Base-by-base conservation (phyloP, 805 yeast species). In the Blastobotrys muscicola region DNA sequence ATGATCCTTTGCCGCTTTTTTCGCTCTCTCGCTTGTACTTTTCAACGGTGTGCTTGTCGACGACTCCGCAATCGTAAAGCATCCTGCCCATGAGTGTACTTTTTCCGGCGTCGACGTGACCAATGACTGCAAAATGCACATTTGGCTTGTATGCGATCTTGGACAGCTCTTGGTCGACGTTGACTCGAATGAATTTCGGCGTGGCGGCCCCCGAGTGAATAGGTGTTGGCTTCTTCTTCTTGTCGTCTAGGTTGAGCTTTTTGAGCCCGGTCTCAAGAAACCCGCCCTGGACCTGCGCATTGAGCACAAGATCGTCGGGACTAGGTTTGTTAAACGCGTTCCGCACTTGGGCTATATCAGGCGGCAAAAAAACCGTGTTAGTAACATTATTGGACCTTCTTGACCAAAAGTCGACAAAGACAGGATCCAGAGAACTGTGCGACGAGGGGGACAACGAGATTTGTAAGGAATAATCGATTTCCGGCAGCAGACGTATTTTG, bases 31-130 rank as follows among this genome's bases (percentile, higher is more conserved):
- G 74, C 35, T 77, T 72, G 42, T 77, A 65, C 52, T 77, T 80
- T 53, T 78, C 75, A 9, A 82, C 69, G 1, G 81, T 74, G 41
- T 77, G 75, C 32, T 78, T 71, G 53, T 80, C 82, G 4, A 84
- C 78, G 2, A 78, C 77, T 6, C 82, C 82, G 23, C 74, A 60
- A 53, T 83, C 90, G 47, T 75, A 78, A 34, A 84, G 59, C 33
- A 84, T 59, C 38, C 92, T 62, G 5, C 94, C 94, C 75, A 83
- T 75, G 41, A 84, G 67, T 1, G 94, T 84, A 2, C 87, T 80
- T 55, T 84, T 84, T 11, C 94, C 94, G 0, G 90, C 85, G 60
- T 84, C 94, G 5, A 84, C 90, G 59, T 84, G 94, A 8, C 94
- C 92, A 51, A 84, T 81, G 3, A 84, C 86, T 30, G 83, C 87